Percentiles rank a stretch among this genome's conserved stretches.
Conservation (phyloP, 352 stramenopile genomes). For the Phytopythium delawarense region DNA sequence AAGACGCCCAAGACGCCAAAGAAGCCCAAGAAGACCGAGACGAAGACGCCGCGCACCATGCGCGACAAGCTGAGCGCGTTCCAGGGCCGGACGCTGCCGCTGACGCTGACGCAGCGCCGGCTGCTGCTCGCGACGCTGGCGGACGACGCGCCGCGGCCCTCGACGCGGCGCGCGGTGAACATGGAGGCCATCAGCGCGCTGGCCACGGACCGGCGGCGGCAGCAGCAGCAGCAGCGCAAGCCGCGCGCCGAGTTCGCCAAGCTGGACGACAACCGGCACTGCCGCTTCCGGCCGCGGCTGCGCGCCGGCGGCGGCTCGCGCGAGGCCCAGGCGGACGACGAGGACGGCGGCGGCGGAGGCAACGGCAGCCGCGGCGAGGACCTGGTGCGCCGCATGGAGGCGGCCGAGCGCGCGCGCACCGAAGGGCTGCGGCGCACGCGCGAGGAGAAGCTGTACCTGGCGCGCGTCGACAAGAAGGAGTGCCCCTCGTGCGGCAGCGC, state of each 20-base stretch:
- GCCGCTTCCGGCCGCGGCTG: slow-evolving; percentile 45
- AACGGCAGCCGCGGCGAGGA: slow-evolving; percentile 33
- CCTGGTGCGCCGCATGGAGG: slow-evolving; percentile 73
- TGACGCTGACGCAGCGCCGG: slow-evolving; percentile 54
- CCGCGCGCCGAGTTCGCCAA: slow-evolving; percentile 27
- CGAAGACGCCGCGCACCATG: slow-evolving; percentile 21
- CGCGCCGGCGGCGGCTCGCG: slow-evolving; percentile 19
- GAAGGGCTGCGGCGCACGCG: slow-evolving; percentile 59
- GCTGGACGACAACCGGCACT: slow-evolving; percentile 56
- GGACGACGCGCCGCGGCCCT: slow-evolving; percentile 1
- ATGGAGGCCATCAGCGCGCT: slow-evolving; percentile 46
- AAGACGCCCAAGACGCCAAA: slow-evolving; percentile 7
- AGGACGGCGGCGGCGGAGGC: slow-evolving; percentile 19
- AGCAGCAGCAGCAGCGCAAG: slow-evolving; percentile 21
- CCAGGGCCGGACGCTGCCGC: slow-evolving; percentile 55
- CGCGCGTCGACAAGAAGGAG: slow-evolving; percentile 71
- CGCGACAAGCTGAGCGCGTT: slow-evolving; percentile 58
- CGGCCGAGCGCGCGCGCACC: slow-evolving; percentile 47
- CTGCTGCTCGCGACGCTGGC: slow-evolving; percentile 58
- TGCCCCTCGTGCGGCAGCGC: slow-evolving; percentile 65
- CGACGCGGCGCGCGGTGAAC: slow-evolving; percentile 10
- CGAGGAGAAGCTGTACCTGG: slow-evolving; percentile 50
- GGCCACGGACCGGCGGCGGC: slow-evolving; percentile 28
- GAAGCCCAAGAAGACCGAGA: slow-evolving; percentile 15
- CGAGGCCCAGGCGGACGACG: slow-evolving; percentile 26